Base-by-base conservation (phyloP, 2,329 filamentous ascomycete species). In the Phaeosphaeriaceae sp. region DNA sequence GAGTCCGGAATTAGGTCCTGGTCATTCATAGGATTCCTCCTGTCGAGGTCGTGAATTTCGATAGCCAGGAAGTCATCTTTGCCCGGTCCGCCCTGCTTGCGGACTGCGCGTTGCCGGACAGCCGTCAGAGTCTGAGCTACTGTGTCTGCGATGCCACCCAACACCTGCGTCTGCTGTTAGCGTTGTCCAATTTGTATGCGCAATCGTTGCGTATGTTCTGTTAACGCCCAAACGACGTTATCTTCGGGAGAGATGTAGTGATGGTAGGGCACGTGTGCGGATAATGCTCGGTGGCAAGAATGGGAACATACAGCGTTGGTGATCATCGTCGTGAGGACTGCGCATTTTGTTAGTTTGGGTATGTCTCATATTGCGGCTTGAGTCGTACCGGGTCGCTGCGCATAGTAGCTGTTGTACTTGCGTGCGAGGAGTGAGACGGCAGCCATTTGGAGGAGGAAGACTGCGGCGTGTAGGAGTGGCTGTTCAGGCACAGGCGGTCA, bases 241-340 rank as follows among this genome's bases (percentile, higher is more conserved):
- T 44, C 10, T 19, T 44, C n/a, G 13, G 36, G 13, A 6, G 13
- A 41, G 13, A 19, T 20, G 31, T 42, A 22, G 47, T 21, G 10
- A 22, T 25, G 22, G 21, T 1, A 25, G 45, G 44, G 40, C 40
- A 45, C n/a, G 52, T 51, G 50, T 42, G 49, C 41, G 41, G 45
- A 54, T 13, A 44, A 52, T 53, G 54, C 58, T 10, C 41, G 36
- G 47, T 46, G 45, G 58, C 48, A 49, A 51, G 31, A 48, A 48
- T n/a, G 50, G 54, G 66, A 53, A 76, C 86, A 74, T 87, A 90
- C 90, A 67, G 95, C 91, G 82, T 99, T 99, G 77, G 94, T 97
- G 75, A 97, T 92, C 94, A 99, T 99, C 80, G 96, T 99, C 62
- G 95, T 99, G 72, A 99, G 87, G 44, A 99, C 91, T 91, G 75